A percentile compares a stretch with the other conserved stretches of the same genome.
Conservation (phyloP, 768 basidiomycete genomes). For the Suillus decipiens region DNA sequence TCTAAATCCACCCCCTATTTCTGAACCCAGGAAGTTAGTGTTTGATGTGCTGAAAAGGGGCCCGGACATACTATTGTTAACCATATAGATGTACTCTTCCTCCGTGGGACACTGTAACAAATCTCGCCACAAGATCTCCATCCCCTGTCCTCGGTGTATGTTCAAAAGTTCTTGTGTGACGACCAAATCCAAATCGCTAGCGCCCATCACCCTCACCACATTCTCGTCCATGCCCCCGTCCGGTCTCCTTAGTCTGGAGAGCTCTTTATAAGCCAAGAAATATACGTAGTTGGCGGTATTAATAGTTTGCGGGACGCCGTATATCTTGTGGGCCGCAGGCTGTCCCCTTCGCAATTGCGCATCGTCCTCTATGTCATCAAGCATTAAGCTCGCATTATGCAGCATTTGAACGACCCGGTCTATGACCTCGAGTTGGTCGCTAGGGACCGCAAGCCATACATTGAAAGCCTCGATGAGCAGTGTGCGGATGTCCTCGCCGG, state of each 20-base stretch:
- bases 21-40: conserved; percentile 41
- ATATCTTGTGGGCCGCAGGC: conserved; percentile 93
- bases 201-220: conserved; percentile 50
- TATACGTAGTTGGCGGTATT: conserved; percentile 98
- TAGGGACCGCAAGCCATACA: conserved; percentile 82
- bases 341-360: conserved; percentile 83
- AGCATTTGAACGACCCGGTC: conserved; percentile 88
- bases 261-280: conserved; percentile 88
- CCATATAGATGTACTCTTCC: conserved; percentile 94
- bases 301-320: conserved; percentile 94
- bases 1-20: conserved; percentile 92
- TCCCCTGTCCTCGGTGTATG: conserved; percentile 94
- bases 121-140: conserved; percentile 95
- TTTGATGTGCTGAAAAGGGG: conserved; percentile 21
- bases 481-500: conserved; percentile 91
- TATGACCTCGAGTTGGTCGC: conserved; percentile 69
- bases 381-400: conserved; percentile 92
- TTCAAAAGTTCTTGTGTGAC: conserved; percentile 63
- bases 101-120: conserved; percentile 89
- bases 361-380: conserved; percentile 95
- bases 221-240: background rate
- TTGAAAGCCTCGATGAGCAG: conserved; percentile 94
- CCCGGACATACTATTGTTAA: conserved; percentile 75
- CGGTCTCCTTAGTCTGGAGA: conserved; percentile 35
- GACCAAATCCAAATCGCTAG: conserved; percentile 64